Evolutionary conservation across 148 eudicot genomes (phyloP), one percentile per base, ranked within the genome.

Genomic region (Spergularia marina): DNA sequence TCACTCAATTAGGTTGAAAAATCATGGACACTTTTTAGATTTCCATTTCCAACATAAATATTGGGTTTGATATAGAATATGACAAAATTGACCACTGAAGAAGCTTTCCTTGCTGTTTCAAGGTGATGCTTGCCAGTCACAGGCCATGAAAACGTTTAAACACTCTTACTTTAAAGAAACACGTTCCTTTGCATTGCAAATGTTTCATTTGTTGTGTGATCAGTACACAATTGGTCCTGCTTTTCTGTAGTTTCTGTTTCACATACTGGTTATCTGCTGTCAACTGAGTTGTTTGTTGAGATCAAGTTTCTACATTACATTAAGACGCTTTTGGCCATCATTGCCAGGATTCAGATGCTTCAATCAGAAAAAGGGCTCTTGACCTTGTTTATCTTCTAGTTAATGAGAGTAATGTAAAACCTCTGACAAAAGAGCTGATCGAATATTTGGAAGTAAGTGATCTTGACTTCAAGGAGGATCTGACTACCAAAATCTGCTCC

Each of bases 341-440:
- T 77, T 83, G 75, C 67, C 91, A 95, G 99, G 99, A 95, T 87
- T 86, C 94, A 77, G 99, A 95, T 88, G 94, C 94, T 77, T 95
- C 99, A 71, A 95, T 95, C 74, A 87, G 99, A 76, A 92, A 92
- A 86, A 90, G 91, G 85, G 99, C 99, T 73, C 92, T 95, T 80
- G 99, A 95, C 73, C 96, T 95, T 80, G 87, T 92, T 64, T 95
- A 86, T 87, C 91, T 95, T 79, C 88, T 95, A 58, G 91, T 90
- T 68, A 95, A 95, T 80, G 99, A 95, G 86, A 92, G 84, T 75
- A 95, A 95, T 81, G 99, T 87, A 56, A 89, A 91, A 77, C 76
- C 96, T 81, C 82, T 95, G 89, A 89, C 94, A 13, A 89, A 89
- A 85, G 99, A 95, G 83, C 86, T 95, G 55, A 85, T 92, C 69